Percentiles rank a stretch among this genome's conserved stretches.
phyloP scores from a whole-genome alignment of 2,329 filamentous ascomycete genomes.

The Trichoderma gracile region DNA sequence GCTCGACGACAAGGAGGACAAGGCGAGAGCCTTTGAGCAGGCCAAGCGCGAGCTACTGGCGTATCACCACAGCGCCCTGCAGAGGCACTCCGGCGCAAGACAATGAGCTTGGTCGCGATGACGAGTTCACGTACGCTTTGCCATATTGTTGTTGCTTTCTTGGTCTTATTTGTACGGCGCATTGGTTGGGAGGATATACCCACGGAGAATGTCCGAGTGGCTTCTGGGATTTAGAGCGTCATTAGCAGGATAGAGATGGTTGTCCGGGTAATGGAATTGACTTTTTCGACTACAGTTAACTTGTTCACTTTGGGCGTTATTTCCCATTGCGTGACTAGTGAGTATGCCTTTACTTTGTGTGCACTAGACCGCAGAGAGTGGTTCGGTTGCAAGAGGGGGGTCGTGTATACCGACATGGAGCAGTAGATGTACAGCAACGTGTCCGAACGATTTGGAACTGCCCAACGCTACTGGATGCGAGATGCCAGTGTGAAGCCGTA shows the following conservation, averaged over 20 bases:
- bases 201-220: conserved; percentile 12
- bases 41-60: conserved; percentile 51
- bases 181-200: conserved; percentile 10
- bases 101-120: conserved; percentile 1
- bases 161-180: conserved; percentile 13
- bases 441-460: background rate
- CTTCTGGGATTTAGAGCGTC: conserved; percentile 14
- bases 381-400: background rate
- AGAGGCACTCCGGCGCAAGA: background rate
- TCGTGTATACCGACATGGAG: background rate
- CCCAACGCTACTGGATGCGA: conserved; percentile 51
- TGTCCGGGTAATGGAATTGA: background rate
- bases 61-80: conserved; percentile 35
- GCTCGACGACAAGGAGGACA: conserved; percentile 39
- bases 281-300: background rate
- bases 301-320: conserved; percentile 1
- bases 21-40: conserved; percentile 46
- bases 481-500: conserved; percentile 77
- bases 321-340: conserved; percentile 7
- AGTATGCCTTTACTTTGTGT: background rate
- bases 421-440: background rate
- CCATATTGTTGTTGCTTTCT: background rate
- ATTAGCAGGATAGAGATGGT: conserved; percentile 14
- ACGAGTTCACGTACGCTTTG: conserved; percentile 10
- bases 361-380: background rate